phyloP scores from a whole-genome alignment of 1,139 yeast species.

The Blastobotrys malaysiensis region DNA sequence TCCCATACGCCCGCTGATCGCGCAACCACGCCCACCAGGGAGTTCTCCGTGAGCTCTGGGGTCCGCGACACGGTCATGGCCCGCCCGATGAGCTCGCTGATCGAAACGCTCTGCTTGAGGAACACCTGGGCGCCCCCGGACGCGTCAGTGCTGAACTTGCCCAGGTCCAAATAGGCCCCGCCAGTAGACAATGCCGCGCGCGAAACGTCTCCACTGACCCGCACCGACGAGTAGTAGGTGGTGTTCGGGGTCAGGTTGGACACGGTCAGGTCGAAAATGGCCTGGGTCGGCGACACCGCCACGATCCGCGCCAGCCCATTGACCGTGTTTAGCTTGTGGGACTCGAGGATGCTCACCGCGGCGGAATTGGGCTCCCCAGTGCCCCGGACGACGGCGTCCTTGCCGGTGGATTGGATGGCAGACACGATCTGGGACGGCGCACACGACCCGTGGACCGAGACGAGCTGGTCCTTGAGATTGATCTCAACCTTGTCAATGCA shows the following conservation, averaged over 20 bases:
- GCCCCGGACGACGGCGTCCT: constrained; percentile 88
- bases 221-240: constrained; percentile 61
- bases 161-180: constrained; percentile 38
- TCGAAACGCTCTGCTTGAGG: constrained; percentile 42
- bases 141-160: constrained; percentile 40
- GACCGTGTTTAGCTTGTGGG: constrained; percentile 58
- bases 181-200: constrained; percentile 73
- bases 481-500: constrained; percentile 47
- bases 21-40: constrained; percentile 83
- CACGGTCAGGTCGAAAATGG: constrained; percentile 70
- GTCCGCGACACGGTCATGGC: constrained; percentile 54
- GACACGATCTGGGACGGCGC: constrained; percentile 67
- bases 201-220: constrained; percentile 70
- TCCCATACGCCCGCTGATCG: constrained; percentile 98
- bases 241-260: constrained; percentile 57
- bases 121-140: constrained; percentile 56
- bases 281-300: constrained; percentile 46
- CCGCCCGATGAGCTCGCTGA: constrained; percentile 72
- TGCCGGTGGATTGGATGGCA: constrained; percentile 66
- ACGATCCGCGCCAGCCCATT: constrained; percentile 86
- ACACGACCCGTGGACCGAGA: constrained; percentile 55
- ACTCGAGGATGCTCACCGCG: constrained; percentile 84
- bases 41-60: constrained; percentile 36
- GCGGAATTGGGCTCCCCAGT: constrained; percentile 85
- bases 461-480: constrained; percentile 52